Base-by-base conservation (phyloP, 163 green algal genomes). In the Chloromonas sp. region DNA sequence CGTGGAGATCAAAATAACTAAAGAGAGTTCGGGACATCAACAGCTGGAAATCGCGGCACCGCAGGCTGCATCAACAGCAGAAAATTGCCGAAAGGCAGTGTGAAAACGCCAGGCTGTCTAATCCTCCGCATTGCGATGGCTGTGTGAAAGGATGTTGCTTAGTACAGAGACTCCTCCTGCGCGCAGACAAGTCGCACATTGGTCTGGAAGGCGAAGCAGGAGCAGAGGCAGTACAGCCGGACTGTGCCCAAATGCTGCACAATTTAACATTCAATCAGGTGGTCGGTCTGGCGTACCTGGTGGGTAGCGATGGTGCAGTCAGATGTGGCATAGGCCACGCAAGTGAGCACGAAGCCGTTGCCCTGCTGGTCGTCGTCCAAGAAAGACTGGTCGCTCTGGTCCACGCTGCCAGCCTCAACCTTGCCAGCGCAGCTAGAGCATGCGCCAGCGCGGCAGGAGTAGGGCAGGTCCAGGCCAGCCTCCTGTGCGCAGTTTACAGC, bases 301-400 rank as follows among this genome's bases (percentile, higher is more conserved):
- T 98, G 87, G 80, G 94, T 97, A 57, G 71, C 61, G 87, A 98
- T 95, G 87, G 91, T 95, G 82, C 86, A 87, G 85, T 98, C 93
- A 57, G 91, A 94, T 84, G 92, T 96, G 83, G 94, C 89, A 92
- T 98, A 98, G 58, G 84, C 94, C 71, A 97, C 92, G 93, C 95
- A 98, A 86, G 94, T 97, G 83, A 98, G 92, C 61, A 97, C 92
- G 87, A 95, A 98, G 85, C 95, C 95, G 61, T 92, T 91, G 81
- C 82, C 89, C 81, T 94, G 92, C 92, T 98, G 95, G 82, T 84
- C 78, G 74, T 96, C 94, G 74, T 97, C 94, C 81, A 98, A 91
- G 93, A 97, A 97, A 83, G 88, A 93, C 92, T 98, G 95, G 92
- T 96, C 94, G 80, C 89, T 94, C 92, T 98, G 94, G 93, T 98